Conservation (phyloP, 116 monocot species). For the Zostera marina region DNA sequence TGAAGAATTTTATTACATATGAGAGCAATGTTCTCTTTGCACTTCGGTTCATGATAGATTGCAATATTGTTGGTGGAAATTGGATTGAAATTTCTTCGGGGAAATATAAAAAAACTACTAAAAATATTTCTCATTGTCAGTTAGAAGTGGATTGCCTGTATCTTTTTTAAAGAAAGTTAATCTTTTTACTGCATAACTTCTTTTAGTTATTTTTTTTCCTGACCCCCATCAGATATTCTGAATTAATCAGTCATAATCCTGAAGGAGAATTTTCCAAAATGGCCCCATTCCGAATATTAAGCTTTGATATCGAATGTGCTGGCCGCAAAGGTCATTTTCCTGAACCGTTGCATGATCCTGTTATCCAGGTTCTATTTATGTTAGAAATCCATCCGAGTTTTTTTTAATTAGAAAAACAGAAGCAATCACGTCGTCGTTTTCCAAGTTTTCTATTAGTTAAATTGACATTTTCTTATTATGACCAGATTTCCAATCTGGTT, state of each 20-base stretch:
- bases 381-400: not conserved
- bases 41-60: constrained; percentile 99
- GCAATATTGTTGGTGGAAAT: constrained; percentile 90
- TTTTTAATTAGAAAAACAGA: not conserved
- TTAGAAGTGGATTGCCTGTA: constrained; percentile 89
- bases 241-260: constrained; percentile 77
- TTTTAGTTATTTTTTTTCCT: constrained; percentile 26
- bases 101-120: constrained; percentile 48
- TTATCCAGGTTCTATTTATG: constrained; percentile 68
- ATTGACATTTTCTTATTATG: constrained; percentile 2
- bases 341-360: constrained; percentile 94
- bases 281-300: constrained; percentile 97
- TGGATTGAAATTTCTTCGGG: constrained; percentile 91
- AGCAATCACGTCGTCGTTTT: not conserved
- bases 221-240: constrained; percentile 61
- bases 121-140: constrained; percentile 69
- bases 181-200: not conserved
- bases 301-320: constrained; percentile 99
- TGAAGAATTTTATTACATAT: constrained; percentile 82
- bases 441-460: not conserved
- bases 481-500: constrained; percentile 87
- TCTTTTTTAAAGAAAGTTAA: constrained; percentile 23
- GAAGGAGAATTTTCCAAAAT: constrained; percentile 95
- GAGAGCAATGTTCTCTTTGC: constrained; percentile 99
- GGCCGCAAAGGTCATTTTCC: constrained; percentile 98